phyloP scores from a whole-genome alignment of 352 stramenopile genomes.

The Pythium aristosporum region DNA sequence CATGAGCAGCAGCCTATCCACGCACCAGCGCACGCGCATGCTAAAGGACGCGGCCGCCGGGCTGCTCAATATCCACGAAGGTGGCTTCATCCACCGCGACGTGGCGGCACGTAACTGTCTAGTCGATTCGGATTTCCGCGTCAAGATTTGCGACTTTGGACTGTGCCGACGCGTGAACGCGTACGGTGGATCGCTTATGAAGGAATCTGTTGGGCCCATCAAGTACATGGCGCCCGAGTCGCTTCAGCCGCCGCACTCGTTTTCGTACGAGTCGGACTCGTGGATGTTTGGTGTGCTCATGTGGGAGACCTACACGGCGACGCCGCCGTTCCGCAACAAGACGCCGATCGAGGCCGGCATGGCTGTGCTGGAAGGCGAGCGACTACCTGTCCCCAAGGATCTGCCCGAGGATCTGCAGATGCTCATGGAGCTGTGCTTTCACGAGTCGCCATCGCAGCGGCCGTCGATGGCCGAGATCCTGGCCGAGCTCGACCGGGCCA shows the following conservation, averaged over 20 bases:
- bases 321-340: constrained; percentile 50
- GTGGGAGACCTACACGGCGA: constrained; percentile 74
- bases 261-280: constrained; percentile 75
- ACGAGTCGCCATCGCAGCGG: constrained; percentile 56
- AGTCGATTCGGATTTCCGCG: constrained; percentile 53
- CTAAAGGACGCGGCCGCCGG: constrained; percentile 70
- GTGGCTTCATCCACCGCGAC: constrained; percentile 81
- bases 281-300: constrained; percentile 87
- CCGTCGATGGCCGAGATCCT: constrained; percentile 76
- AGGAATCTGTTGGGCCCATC: constrained; percentile 62
- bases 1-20: constrained; percentile 28
- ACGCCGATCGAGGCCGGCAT: constrained; percentile 65
- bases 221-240: constrained; percentile 88
- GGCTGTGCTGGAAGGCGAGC: constrained; percentile 58
- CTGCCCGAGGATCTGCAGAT: constrained; percentile 47
- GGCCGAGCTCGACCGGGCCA: constrained; percentile 11
- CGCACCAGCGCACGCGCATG: constrained; percentile 57
- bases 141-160: constrained; percentile 83
- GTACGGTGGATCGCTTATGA: constrained; percentile 54
- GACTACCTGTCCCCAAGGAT: constrained; percentile 43
- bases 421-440: constrained; percentile 74
- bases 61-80: constrained; percentile 84
- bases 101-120: constrained; percentile 80
- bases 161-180: constrained; percentile 67
- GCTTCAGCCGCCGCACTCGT: constrained; percentile 65